Evolutionary conservation across 805 yeast species (phyloP), one percentile per base, ranked within the genome.

Genomic region (Starmerella asiatica): DNA sequence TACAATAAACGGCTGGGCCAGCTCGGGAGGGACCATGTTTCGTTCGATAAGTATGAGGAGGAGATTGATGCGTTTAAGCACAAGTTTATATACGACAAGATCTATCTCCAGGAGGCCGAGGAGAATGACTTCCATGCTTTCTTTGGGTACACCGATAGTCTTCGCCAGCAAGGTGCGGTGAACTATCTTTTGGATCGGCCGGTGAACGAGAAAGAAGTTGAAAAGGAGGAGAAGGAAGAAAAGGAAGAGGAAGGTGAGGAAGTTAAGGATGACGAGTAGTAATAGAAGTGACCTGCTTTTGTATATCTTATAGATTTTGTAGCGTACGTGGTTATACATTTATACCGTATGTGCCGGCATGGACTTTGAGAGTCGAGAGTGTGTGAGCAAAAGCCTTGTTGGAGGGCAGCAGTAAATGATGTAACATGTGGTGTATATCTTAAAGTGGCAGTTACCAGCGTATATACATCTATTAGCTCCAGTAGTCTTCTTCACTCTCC

Each of bases 111-210:
- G 60, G 98, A 91, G 59, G 78, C 73, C 33, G 73, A 74, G 53
- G 96, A 85, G 53, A 83, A 85, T 54, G 79, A 79, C 3, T 86
- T 82, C 63, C 77, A 84, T 48, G 93, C 94, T 1, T 88, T 91
- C 56, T 91, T 82, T 60, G 80, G 81, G 33, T 88, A 82, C 57
- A 79, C 91, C 49, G 98, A 88, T 60, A 75, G 79, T 29, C 84
- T 79, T 57, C 69, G 71, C 21, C 82, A 76, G 17, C 75, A 74
- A 32, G 73, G 73, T 26, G 70, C 73, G 15, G 73, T 76, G 51
- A 76, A 73, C 51, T 79, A 73, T 54, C 44, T 63, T 40, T 56
- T 63, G 3, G 64, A 58, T 16, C n/a, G n/a, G n/a, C n/a, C n/a
- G n/a, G n/a, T n/a, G n/a, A n/a, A n/a, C n/a, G 33, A 9, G 44